Percentiles rank a stretch among this genome's conserved stretches.
phyloP scores from a whole-genome alignment of 1,139 yeast species.

The Yamadazyma taylorii region DNA sequence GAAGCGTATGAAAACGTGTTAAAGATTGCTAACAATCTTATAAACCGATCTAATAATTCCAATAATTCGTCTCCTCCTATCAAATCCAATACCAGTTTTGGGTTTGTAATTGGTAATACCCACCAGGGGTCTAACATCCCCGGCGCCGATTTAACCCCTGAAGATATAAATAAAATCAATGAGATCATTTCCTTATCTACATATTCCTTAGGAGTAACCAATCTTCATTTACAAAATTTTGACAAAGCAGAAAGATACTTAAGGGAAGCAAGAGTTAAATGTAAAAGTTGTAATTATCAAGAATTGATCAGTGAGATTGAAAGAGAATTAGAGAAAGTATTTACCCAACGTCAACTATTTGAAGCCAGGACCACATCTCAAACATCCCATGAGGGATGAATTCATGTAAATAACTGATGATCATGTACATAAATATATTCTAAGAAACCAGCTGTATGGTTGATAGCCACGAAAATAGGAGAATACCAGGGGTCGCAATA shows the following conservation, averaged over 20 bases:
- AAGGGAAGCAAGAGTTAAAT: constrained; percentile 70
- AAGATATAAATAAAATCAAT: constrained; percentile 21
- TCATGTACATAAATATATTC: no score
- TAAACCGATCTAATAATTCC: constrained; percentile 1
- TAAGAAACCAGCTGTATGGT: no score
- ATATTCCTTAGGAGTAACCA: constrained; percentile 82
- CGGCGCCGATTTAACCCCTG: constrained; percentile 5
- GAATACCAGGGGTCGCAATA: no score
- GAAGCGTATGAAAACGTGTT: constrained; percentile 55
- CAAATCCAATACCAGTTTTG: not conserved
- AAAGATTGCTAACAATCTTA: constrained; percentile 39
- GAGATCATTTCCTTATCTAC: constrained; percentile 80
- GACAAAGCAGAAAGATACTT: constrained; percentile 61
- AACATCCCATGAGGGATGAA: no score
- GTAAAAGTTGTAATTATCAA: constrained; percentile 64
- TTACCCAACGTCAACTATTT: constrained; percentile 28
- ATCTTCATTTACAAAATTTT: constrained; percentile 56
- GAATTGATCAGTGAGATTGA: constrained; percentile 69
- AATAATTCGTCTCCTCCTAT: not conserved
- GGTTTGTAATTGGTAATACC: constrained; percentile 51
- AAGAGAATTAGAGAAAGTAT: constrained; percentile 55
- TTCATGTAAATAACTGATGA: no score
- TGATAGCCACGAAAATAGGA: no score
- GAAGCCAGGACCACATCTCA: not conserved
- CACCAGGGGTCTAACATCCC: constrained; percentile 34